These are phyloP conservation scores for Symbiodinium pilosum DNA, from an alignment of 73 alveolate species.

Conservation along the genomic window DNA sequence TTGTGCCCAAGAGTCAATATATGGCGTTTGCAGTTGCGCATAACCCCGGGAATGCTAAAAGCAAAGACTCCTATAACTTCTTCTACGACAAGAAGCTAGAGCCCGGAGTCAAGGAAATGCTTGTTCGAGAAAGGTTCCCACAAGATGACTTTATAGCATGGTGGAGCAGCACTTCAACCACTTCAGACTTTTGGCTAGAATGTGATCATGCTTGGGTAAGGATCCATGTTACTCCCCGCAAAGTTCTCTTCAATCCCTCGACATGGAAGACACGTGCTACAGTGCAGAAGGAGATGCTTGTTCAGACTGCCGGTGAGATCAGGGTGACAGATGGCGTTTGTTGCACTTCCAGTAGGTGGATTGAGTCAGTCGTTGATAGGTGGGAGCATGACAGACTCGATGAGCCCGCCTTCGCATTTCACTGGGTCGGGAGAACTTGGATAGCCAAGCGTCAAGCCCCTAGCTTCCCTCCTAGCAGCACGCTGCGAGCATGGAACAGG, in stretches of 20 bases:
- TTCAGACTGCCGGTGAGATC: background rate
- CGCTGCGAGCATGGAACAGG: background rate
- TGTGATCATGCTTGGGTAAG: background rate
- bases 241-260: background rate
- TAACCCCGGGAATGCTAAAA: background rate
- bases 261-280: background rate
- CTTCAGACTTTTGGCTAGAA: background rate
- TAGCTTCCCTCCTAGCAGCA: background rate
- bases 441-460: background rate
- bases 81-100: background rate
- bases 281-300: background rate
- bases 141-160: background rate
- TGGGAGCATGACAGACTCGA: background rate
- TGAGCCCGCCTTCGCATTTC: background rate
- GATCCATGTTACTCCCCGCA: background rate
- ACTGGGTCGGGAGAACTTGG: background rate
- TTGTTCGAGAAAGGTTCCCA: background rate
- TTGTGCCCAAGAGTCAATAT: background rate
- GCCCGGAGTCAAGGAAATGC: background rate
- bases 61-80: background rate
- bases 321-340: background rate
- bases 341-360: background rate
- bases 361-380: background rate
- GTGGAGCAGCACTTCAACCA: background rate
- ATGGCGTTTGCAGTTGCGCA: background rate